Base-by-base conservation (phyloP, 2,329 filamentous ascomycete species). In the Stagonosporopsis chrysanthemi region DNA sequence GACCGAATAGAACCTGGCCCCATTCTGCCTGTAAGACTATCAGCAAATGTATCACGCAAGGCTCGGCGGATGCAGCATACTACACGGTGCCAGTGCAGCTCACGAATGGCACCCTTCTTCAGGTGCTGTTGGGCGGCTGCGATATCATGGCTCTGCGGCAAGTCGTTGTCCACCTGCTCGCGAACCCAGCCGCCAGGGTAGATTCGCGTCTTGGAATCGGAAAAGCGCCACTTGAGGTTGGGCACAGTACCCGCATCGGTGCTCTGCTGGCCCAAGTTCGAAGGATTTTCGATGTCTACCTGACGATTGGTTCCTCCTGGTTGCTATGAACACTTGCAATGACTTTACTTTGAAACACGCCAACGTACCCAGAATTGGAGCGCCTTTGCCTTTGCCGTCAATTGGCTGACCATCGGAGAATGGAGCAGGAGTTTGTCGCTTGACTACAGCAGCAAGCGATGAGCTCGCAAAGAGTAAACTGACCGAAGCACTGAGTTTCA, bases 151-250 rank as follows among this genome's bases (percentile, higher is more conserved):
- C 86, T 89, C 14, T 82, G 77, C 0, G 88, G 88, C 6, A 90
- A 73, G 68, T 90, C 88, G n/a, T 84, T 83, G 44, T 88, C 81
- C 51, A 89, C 85, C 66, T 89, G 86, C 72, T 88, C 83, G 23
- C 87, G 81, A 1, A 85, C 83, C 87, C 87, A 90, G 2, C 88
- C 88, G 1, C 87, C 88, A 24, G 82, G 82, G 48, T 86, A 79
- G 33, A 89, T 79, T 23, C 81, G 81, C 1, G 85, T 87, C 75
- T 85, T 87, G 23, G 86, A 89, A 71, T 89, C 84, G 0, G 86
- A 88, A 75, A 90, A 90, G 50, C 85, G 84, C 88, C 87, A 76
- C 70, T 89, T 90, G 63, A 89, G 77, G 67, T 90, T 90, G 0
- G 85, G 84, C 0, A 90, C 87, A 11, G 82, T 77, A 15, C 88